A percentile compares a stretch with the other conserved stretches of the same genome.
Evolutionary conservation across 1,284 basidiomycete genomes (phyloP).

Genomic region (Melampsora americana): DNA sequence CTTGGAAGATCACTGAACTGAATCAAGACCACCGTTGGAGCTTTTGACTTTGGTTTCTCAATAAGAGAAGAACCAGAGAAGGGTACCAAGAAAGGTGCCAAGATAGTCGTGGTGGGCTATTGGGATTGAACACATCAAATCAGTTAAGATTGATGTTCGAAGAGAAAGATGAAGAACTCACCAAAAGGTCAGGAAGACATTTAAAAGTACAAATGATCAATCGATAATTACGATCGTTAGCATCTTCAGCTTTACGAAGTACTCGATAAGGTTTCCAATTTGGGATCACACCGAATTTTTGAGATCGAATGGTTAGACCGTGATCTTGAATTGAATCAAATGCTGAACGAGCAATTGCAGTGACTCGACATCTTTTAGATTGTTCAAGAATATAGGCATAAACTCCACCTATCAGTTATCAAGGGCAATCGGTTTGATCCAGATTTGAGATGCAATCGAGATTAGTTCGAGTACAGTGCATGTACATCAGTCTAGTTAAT

Average conservation of each 20-base stretch:
- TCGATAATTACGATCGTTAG: slow-evolving; percentile 30
- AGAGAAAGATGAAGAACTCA: neutral
- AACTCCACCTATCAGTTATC: slow-evolving; percentile 13
- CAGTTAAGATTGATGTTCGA: neutral
- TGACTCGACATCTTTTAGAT: slow-evolving; percentile 29
- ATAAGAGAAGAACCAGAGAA: slow-evolving; percentile 1
- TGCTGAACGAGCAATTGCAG: slow-evolving; percentile 29
- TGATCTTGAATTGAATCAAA: slow-evolving; percentile 20
- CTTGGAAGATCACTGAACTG: slow-evolving; percentile 9
- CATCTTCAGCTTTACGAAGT: slow-evolving; percentile 45
- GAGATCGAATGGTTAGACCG: slow-evolving; percentile 24
- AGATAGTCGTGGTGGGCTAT: slow-evolving; percentile 30
- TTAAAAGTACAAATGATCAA: slow-evolving; percentile 30
- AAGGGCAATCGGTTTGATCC: neutral
- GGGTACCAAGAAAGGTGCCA: slow-evolving; percentile 33
- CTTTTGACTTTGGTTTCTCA: neutral
- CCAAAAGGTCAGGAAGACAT: slow-evolving; percentile 49
- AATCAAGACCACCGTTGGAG: slow-evolving; percentile 36
- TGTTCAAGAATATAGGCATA: slow-evolving; percentile 35
- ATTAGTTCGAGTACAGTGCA: no score
- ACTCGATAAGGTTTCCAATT: slow-evolving; percentile 46
- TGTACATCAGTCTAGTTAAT: neutral
- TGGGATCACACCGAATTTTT: slow-evolving; percentile 20
- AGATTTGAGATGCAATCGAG: no score
- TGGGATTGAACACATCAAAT: neutral